Percentiles rank a stretch among this genome's conserved stretches.
Conservation (phyloP, 371 early-diverging fungal genomes). For the Blakeslea trispora region DNA sequence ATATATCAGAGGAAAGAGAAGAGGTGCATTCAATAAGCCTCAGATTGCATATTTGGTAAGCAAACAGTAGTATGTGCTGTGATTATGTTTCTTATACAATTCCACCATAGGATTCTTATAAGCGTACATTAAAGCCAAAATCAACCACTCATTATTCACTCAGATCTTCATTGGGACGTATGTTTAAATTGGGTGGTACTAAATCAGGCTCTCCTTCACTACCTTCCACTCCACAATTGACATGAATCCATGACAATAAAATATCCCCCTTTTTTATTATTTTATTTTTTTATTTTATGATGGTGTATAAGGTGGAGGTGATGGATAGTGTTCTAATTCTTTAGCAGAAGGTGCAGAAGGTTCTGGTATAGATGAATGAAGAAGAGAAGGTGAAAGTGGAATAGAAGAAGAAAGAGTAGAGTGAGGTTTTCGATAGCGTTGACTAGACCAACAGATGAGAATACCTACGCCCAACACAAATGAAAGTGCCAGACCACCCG, state of each 20-base stretch:
- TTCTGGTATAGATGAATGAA: constrained; percentile 9
- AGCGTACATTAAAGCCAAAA: constrained; percentile 40
- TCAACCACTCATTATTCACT: constrained; percentile 40
- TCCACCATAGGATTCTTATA: constrained; percentile 38
- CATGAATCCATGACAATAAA: too few species aligned
- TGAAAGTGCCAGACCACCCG: constrained; percentile 25
- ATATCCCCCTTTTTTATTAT: constrained; percentile 4
- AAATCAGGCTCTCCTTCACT: constrained; percentile 9
- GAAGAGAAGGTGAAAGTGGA: constrained; percentile 3
- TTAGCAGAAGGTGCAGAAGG: constrained; percentile 31
- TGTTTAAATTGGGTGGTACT: constrained; percentile 40
- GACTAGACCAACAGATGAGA: constrained; percentile 28
- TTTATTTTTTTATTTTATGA: constrained; percentile 13
- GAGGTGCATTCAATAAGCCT: constrained; percentile 84
- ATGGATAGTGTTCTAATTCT: constrained; percentile 16
- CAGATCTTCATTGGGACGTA: constrained; percentile 39
- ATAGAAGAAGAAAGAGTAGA: neutral
- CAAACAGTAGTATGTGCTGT: neutral
- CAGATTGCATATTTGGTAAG: constrained; percentile 69
- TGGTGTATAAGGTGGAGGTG: constrained; percentile 23
- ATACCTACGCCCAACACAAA: constrained; percentile 27
- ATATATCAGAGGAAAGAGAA: constrained; percentile 73
- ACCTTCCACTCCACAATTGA: constrained; percentile 19
- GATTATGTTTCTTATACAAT: neutral
- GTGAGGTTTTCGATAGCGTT: neutral